Evolutionary conservation across 2,329 filamentous ascomycete species (phyloP).

Genomic region (Cercospora sojina): DNA sequence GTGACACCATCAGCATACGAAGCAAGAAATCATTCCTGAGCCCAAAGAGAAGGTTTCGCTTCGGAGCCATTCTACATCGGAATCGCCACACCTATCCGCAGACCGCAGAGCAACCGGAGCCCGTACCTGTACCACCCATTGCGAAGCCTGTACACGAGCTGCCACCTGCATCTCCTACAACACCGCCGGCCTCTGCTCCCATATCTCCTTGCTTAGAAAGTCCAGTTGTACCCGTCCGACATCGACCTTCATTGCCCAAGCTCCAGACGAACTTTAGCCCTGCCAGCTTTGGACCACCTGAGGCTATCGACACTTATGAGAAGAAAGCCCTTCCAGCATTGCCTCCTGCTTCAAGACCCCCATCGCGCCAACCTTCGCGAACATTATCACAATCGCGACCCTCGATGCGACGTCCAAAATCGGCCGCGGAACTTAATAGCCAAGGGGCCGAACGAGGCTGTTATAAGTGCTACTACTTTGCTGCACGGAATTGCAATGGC

Average conservation of each 20-base stretch:
- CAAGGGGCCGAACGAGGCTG: slow-evolving; percentile 34
- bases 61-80: slow-evolving; percentile 27
- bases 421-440: not conserved
- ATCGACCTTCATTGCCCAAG: slow-evolving; percentile 30
- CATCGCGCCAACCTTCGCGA: slow-evolving; percentile 10
- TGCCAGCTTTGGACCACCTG: slow-evolving; percentile 25
- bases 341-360: slow-evolving; percentile 16
- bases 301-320: slow-evolving; percentile 25
- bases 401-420: slow-evolving; percentile 10
- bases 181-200: slow-evolving; percentile 17
- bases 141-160: slow-evolving; percentile 2
- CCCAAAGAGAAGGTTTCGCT: slow-evolving; percentile 24
- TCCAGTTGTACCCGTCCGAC: not conserved
- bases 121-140: slow-evolving; percentile 12
- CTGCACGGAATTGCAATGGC: slow-evolving; percentile 39
- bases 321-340: slow-evolving; percentile 26
- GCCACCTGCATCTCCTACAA: slow-evolving; percentile 8
- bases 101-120: slow-evolving; percentile 16
- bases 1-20: slow-evolving; percentile 24
- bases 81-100: slow-evolving; percentile 31
- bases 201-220: slow-evolving; percentile 6
- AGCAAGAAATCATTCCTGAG: slow-evolving; percentile 29
- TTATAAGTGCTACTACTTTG: slow-evolving; percentile 40
- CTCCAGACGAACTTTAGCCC: slow-evolving; percentile 26
- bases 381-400: slow-evolving; percentile 16